Conservation (phyloP, 2,329 filamentous ascomycete genomes). For the Pseudogymnoascus sp. region DNA sequence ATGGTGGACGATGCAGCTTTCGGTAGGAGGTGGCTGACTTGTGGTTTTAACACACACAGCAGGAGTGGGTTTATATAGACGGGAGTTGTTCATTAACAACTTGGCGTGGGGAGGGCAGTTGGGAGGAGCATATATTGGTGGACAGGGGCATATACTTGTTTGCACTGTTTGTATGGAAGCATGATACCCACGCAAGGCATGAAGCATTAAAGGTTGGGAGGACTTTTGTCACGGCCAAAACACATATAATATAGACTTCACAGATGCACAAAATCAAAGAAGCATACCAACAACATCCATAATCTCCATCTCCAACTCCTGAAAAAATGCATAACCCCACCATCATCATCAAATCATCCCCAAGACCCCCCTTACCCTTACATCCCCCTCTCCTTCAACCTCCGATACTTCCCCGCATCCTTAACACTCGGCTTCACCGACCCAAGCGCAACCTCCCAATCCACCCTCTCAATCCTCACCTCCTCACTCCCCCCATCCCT, state of each 20-base stretch:
- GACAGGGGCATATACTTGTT: background rate
- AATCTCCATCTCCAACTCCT: background rate
- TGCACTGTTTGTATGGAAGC: constrained; percentile 7
- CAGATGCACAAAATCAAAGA: constrained; percentile 4
- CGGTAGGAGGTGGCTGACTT: background rate
- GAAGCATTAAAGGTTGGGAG: background rate
- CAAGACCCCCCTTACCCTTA: constrained; percentile 12
- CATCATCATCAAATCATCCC: background rate
- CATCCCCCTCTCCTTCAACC: constrained; percentile 33
- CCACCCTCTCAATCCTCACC: constrained; percentile 25
- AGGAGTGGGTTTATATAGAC: background rate
- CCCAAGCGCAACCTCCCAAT: constrained; percentile 31
- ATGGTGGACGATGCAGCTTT: background rate
- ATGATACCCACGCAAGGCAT: constrained; percentile 4
- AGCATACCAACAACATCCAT: background rate
- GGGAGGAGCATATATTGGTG: background rate
- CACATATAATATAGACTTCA: background rate
- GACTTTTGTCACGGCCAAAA: background rate
- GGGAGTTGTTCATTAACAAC: background rate
- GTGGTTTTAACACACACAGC: background rate
- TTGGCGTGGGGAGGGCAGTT: background rate
- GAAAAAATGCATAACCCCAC: background rate
- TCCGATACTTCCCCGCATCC: constrained; percentile 31
- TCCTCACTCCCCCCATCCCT: constrained; percentile 24
- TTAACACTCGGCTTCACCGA: constrained; percentile 32